Conservation (phyloP, 352 stramenopile species). For the Phytophthora citricola region DNA sequence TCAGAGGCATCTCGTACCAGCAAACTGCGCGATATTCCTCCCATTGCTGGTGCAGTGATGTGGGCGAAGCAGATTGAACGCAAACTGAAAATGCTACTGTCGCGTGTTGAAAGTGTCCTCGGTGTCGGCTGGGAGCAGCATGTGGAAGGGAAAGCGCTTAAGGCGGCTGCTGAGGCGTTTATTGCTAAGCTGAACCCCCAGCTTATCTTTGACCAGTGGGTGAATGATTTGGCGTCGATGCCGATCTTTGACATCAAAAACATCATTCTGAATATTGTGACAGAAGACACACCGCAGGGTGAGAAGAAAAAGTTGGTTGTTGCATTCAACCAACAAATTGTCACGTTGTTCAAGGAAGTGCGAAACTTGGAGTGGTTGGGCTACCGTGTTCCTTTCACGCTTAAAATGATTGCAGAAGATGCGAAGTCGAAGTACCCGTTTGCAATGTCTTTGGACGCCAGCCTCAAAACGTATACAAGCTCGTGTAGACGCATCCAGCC, state of each 20-base stretch:
- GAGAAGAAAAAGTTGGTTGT: slow-evolving; percentile 85
- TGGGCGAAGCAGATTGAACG: slow-evolving; percentile 99
- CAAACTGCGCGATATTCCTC: slow-evolving; percentile 97
- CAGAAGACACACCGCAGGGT: slow-evolving; percentile 74
- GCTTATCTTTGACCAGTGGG: slow-evolving; percentile 96
- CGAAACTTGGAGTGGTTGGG: slow-evolving; percentile 98
- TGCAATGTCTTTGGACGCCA: slow-evolving; percentile 97
- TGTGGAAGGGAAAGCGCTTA: slow-evolving; percentile 96
- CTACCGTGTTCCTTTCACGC: slow-evolving; percentile 96
- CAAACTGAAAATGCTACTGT: slow-evolving; percentile 97
- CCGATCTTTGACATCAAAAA: slow-evolving; percentile 93
- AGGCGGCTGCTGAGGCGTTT: slow-evolving; percentile 89
- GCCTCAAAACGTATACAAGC: slow-evolving; percentile 94
- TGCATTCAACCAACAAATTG: slow-evolving; percentile 98
- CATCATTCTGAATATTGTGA: slow-evolving; percentile 91
- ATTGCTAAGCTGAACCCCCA: slow-evolving; percentile 89
- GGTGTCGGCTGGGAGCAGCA: slow-evolving; percentile 97
- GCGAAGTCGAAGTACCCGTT: slow-evolving; percentile 97
- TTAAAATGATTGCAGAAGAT: slow-evolving; percentile 97
- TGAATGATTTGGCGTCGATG: slow-evolving; percentile 91
- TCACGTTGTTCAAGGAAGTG: slow-evolving; percentile 99
- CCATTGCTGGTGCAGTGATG: slow-evolving; percentile 98
- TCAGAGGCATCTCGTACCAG: slow-evolving; percentile 95
- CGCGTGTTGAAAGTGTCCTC: slow-evolving; percentile 97
- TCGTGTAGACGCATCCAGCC: slow-evolving; percentile 82